phyloP scores from a whole-genome alignment of 2,329 filamentous ascomycete species.

The Fusarium odoratissimum region DNA sequence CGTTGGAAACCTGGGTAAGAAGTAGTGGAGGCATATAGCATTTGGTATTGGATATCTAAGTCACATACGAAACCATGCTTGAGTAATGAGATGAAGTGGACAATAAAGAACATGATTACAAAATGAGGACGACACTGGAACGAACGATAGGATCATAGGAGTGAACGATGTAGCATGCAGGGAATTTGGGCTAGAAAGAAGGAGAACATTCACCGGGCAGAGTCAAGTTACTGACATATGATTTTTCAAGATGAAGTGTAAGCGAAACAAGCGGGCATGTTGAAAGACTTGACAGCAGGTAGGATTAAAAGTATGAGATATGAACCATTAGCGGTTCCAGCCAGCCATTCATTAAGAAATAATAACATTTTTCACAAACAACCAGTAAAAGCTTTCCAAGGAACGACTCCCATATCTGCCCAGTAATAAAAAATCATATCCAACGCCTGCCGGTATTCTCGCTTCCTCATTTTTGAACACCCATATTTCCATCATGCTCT shows the following conservation, averaged over 20 bases:
- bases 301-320: constrained; percentile 23
- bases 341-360: constrained; percentile 38
- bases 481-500: constrained; percentile 18
- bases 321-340: constrained; percentile 26
- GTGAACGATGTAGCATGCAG: not conserved
- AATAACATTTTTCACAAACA: constrained; percentile 39
- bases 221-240: not conserved
- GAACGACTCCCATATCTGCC: constrained; percentile 42
- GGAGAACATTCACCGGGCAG: not conserved
- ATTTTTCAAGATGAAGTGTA: not conserved
- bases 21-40: constrained; percentile 9
- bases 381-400: constrained; percentile 38
- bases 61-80: not conserved
- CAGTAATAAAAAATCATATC: constrained; percentile 21
- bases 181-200: not conserved
- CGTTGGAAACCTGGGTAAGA: constrained; percentile 64
- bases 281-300: constrained; percentile 5
- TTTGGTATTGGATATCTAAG: not conserved
- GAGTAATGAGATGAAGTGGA: not conserved
- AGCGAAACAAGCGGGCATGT: not conserved
- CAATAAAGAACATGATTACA: not conserved
- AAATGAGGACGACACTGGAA: not conserved
- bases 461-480: constrained; percentile 41
- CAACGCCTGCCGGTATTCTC: constrained; percentile 40
- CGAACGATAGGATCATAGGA: not conserved